phyloP scores from a whole-genome alignment of 345 rosid genomes.

The Eucalyptus sp. region DNA sequence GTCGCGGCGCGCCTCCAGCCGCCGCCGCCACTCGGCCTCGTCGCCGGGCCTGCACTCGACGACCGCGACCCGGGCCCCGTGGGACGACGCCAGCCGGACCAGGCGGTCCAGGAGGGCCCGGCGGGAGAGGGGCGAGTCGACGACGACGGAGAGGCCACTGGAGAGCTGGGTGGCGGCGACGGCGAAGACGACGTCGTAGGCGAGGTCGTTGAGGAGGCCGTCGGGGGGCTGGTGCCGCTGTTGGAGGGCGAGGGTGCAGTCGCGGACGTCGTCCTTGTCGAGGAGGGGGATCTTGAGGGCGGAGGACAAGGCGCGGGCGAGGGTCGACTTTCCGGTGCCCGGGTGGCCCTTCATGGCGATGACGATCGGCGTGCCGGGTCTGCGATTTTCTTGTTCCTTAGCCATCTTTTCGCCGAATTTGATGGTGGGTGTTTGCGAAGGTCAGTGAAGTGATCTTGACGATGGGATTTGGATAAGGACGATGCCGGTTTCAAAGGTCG shows the following conservation, averaged over 20 bases:
- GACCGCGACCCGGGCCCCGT: constrained; percentile 21
- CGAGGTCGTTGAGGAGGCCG: constrained; percentile 44
- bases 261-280: constrained; percentile 62
- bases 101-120: constrained; percentile 27
- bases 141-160: constrained; percentile 34
- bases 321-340: constrained; percentile 50
- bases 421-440: not conserved
- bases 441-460: not conserved
- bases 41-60: constrained; percentile 47
- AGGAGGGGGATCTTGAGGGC: constrained; percentile 47
- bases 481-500: not conserved
- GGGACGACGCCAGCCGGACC: constrained; percentile 9
- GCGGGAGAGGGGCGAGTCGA: constrained; percentile 59
- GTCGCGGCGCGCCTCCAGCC: constrained; percentile 31
- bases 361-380: constrained; percentile 1
- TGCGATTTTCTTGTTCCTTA: not conserved
- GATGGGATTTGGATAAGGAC: not conserved
- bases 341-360: constrained; percentile 75
- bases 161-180: constrained; percentile 44
- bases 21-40: constrained; percentile 35
- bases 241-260: constrained; percentile 36
- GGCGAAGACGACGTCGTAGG: constrained; percentile 31
- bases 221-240: not conserved
- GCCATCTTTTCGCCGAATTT: not conserved
- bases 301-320: constrained; percentile 33